Conservation (phyloP, 208 protist species). For the Leishmania tarentolae region DNA sequence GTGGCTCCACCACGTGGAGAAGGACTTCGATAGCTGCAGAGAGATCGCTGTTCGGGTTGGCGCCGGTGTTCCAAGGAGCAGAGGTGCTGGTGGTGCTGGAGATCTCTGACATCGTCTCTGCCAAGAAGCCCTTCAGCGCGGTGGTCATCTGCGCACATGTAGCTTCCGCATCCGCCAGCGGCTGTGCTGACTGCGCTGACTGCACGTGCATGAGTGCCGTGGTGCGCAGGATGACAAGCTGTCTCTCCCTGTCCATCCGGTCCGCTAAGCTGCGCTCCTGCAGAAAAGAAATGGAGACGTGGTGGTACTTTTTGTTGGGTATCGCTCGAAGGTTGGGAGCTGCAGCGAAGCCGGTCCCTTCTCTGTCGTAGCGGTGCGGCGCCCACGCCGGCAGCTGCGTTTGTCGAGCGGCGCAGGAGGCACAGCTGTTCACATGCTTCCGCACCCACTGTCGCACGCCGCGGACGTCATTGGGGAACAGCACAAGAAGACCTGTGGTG, state of each 20-base stretch:
- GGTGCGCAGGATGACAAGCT: conserved; percentile 44
- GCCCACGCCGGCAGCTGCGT: conserved; percentile 31
- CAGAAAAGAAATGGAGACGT: conserved; percentile 25
- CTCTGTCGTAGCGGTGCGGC: conserved; percentile 32
- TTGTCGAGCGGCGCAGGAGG: conserved; percentile 29
- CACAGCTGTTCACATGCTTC: conserved; percentile 37
- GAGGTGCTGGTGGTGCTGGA: conserved; percentile 26
- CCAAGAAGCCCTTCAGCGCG: conserved; percentile 23
- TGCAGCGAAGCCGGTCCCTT: conserved; percentile 32
- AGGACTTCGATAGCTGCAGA: conserved; percentile 52
- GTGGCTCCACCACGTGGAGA: conserved; percentile 41
- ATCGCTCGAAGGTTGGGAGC: conserved; percentile 37
- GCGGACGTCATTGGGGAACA: conserved; percentile 47
- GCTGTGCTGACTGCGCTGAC: conserved; percentile 6
- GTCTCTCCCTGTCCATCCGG: conserved; percentile 23
- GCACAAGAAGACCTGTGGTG: conserved; percentile 38
- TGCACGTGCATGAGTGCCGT: conserved; percentile 34
- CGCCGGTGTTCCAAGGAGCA: conserved; percentile 43
- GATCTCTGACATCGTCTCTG: conserved; percentile 12
- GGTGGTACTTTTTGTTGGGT: conserved; percentile 45
- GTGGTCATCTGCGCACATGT: conserved; percentile 27
- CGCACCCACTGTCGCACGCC: conserved; percentile 46
- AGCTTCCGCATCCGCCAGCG: conserved; percentile 24
- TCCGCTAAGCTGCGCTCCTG: conserved; percentile 37
- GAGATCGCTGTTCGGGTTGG: conserved; percentile 31